Percentiles rank a stretch among this genome's conserved stretches.
Evolutionary conservation across 352 stramenopile genomes (phyloP).

Genomic region (Paralagenidium karlingii): DNA sequence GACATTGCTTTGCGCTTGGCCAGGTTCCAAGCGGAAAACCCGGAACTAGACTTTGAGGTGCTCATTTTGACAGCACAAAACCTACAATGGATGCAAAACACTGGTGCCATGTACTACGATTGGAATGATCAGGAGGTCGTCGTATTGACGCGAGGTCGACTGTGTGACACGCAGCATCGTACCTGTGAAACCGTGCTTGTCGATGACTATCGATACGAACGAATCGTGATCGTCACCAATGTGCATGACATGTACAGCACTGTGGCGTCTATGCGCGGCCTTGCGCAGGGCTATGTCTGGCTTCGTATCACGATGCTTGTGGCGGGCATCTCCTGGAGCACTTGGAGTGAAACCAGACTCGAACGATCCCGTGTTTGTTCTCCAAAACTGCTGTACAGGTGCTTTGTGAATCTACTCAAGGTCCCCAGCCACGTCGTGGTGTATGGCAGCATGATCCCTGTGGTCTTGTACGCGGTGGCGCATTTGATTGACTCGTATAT

Average conservation of each 20-base stretch:
- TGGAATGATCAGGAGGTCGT: too few species aligned
- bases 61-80: constrained; percentile 8
- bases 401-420: constrained; percentile 3
- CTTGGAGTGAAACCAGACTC: constrained; percentile 7
- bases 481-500: constrained; percentile 13
- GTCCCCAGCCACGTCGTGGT: constrained; percentile 19
- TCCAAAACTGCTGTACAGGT: too few species aligned
- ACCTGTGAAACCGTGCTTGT: constrained; percentile 20
- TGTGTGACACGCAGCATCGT: constrained; percentile 1
- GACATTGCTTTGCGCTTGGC: constrained; percentile 16
- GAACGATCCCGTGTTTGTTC: neutral
- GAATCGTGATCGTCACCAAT: constrained; percentile 18
- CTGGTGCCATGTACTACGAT: too few species aligned
- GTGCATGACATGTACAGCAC: constrained; percentile 16
- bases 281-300: constrained; percentile 30
- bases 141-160: constrained; percentile 16
- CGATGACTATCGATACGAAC: constrained; percentile 47
- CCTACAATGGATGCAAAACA: too few species aligned
- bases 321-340: too few species aligned
- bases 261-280: constrained; percentile 15
- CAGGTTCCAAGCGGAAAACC: constrained; percentile 10
- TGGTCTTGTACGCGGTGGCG: constrained; percentile 9
- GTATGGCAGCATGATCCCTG: constrained; percentile 18
- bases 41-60: constrained; percentile 11
- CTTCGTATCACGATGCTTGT: constrained; percentile 14